Evolutionary conservation across 2,329 filamentous ascomycete genomes (phyloP).

Genomic region (Fusarium succisae): DNA sequence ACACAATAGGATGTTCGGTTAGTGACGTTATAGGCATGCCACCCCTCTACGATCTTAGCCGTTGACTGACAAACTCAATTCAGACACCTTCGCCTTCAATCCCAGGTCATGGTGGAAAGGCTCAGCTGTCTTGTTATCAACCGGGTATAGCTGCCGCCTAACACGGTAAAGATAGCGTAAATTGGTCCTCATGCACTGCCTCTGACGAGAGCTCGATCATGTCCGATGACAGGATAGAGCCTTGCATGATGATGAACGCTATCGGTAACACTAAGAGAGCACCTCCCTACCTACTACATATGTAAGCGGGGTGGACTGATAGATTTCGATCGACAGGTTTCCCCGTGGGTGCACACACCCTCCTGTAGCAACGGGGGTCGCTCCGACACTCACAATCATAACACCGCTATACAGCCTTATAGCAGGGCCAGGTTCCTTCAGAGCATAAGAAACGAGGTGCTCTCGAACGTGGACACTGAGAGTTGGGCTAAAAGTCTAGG

Average conservation of each 20-base stretch:
- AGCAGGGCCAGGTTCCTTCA: background rate
- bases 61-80: conserved; percentile 24
- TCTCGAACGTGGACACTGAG: background rate
- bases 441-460: background rate
- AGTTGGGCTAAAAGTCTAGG: background rate
- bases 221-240: conserved; percentile 20
- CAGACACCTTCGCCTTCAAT: conserved; percentile 23
- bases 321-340: conserved; percentile 18
- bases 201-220: background rate
- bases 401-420: conserved; percentile 12
- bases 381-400: background rate
- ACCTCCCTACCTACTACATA: conserved; percentile 5
- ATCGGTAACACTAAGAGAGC: background rate
- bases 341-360: conserved; percentile 1
- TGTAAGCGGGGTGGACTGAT: background rate
- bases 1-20: background rate
- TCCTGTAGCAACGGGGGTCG: background rate
- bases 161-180: conserved; percentile 25
- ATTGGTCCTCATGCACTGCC: background rate
- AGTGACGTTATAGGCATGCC: conserved; percentile 15
- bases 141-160: conserved; percentile 30
- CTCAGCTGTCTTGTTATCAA: conserved; percentile 5
- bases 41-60: conserved; percentile 14
- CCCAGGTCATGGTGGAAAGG: conserved; percentile 22
- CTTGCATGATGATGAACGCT: conserved; percentile 28